Conservation (phyloP, 2,329 filamentous ascomycete genomes). For the Biscogniauxia mediterranea region DNA sequence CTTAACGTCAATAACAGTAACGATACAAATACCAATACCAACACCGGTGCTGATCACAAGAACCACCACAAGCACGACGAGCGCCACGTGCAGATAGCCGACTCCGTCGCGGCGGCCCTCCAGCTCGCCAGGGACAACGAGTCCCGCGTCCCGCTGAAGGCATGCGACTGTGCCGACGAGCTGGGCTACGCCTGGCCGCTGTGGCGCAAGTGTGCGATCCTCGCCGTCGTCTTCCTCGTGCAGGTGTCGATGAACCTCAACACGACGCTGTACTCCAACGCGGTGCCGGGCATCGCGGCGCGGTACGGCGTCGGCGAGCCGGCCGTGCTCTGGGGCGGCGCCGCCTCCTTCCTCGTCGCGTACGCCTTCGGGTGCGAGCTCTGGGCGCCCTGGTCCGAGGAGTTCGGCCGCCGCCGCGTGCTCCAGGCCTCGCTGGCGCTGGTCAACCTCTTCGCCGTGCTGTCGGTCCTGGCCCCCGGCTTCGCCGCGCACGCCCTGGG, state of each 20-base stretch:
- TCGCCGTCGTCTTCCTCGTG: constrained; percentile 65
- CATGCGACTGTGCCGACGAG: constrained; percentile 61
- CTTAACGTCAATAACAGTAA: too few species aligned
- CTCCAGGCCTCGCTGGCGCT: constrained; percentile 68
- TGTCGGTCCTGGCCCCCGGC: constrained; percentile 67
- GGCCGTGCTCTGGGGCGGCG: constrained; percentile 67
- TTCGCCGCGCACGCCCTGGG: constrained; percentile 66
- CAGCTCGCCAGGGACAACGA: too few species aligned
- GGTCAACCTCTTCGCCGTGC: constrained; percentile 73
- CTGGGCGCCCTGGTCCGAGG: constrained; percentile 83
- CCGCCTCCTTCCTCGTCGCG: constrained; percentile 67
- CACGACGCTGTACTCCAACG: constrained; percentile 69
- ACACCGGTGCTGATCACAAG: too few species aligned
- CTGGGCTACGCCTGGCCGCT: constrained; percentile 58
- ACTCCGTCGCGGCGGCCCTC: too few species aligned
- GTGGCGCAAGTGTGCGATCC: constrained; percentile 66
- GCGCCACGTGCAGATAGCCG: background rate
- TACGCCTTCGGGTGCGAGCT: constrained; percentile 85
- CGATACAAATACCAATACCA: too few species aligned
- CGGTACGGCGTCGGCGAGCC: constrained; percentile 66
- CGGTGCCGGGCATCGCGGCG: constrained; percentile 58
- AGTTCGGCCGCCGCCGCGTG: constrained; percentile 72
- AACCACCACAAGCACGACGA: too few species aligned
- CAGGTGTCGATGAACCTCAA: constrained; percentile 77
- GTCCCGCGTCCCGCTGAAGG: constrained; percentile 33